Evolutionary conservation across 176 grass and related monocot genomes (phyloP).

Genomic region (Elymus sibiricus): DNA sequence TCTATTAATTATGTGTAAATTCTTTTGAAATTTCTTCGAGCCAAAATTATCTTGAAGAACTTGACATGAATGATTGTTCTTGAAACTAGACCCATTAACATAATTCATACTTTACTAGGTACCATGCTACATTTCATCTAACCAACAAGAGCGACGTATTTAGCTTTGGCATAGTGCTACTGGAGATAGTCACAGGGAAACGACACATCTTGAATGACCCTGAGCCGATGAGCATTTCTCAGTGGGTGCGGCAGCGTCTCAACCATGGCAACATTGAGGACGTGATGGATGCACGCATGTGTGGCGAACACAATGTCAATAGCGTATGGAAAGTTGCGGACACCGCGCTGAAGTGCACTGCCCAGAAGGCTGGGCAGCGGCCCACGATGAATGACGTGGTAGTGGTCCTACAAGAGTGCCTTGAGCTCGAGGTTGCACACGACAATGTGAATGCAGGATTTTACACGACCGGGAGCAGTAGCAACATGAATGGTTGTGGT

Average conservation of each 20-base stretch:
- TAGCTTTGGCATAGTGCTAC: conserved; percentile 36
- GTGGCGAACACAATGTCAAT: too few relatives aligned
- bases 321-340: too few relatives aligned
- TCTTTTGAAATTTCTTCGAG: not conserved
- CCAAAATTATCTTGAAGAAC: not conserved
- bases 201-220: not conserved
- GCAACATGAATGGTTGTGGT: not conserved
- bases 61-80: not conserved
- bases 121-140: not conserved
- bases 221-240: not conserved
- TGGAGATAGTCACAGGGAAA: not conserved
- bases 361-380: not conserved
- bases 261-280: too few relatives aligned
- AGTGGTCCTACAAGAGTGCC: not conserved
- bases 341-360: not conserved
- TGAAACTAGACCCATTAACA: not conserved
- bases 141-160: conserved; percentile 36
- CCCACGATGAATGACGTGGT: not conserved
- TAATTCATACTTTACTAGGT: not conserved
- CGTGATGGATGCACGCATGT: too few relatives aligned
- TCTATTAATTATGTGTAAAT: not conserved
- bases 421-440: not conserved
- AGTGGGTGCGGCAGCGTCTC: too few relatives aligned
- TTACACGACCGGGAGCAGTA: not conserved
- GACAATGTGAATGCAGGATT: not conserved